Base-by-base conservation (phyloP, 1,284 basidiomycete genomes). In the Ustilago hordei region DNA sequence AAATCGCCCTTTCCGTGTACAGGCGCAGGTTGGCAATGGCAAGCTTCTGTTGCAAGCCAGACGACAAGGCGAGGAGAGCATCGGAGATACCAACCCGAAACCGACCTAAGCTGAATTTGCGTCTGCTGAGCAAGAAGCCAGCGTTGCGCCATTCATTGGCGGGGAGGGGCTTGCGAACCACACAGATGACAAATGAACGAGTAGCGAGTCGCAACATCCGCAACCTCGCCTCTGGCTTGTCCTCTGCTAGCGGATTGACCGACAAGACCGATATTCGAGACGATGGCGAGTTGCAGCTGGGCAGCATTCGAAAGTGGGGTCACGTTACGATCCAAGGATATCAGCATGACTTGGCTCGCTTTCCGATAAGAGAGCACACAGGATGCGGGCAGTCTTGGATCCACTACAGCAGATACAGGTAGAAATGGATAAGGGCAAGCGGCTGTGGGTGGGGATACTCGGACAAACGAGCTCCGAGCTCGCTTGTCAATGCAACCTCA, bases 391-490 rank as follows among this genome's bases (percentile, higher is more conserved):
- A 45, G 43, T 23, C 43, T 45, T 45, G 7, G n/a, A 45, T 45
- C 43, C 19, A 45, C 43, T 13, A 2, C 2, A 23, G 23, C 23
- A 23, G 23, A 23, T 23, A 23, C 23, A 28, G 34, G 34, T 39
- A 36, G 19, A 23, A 48, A 8, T 28, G 48, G 48, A 48, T 28
- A 4, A 7, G 48, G 17, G 23, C 7, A 5, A 36, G 17, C 12
- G 28, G n/a, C 19, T 15, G 35, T 3, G 38, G 8, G n/a, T n/a
- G 54, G 54, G 19, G 54, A 31, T n/a, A 41, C 36, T 41, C 55
- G 55, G 55, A 57, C 55, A 57, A 28, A 41, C 28, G 23, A 32
- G 36, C 23, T 45, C 55, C 55, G 55, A 57, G 23, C 55, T 57
- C 41, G 55, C 55, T 57, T 57, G 31, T 31, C 11, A 41, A 13